These are phyloP conservation scores for Trematosphaeria pertusa DNA, from an alignment of 2,329 filamentous ascomycete genomes.

Conservation along the genomic window DNA sequence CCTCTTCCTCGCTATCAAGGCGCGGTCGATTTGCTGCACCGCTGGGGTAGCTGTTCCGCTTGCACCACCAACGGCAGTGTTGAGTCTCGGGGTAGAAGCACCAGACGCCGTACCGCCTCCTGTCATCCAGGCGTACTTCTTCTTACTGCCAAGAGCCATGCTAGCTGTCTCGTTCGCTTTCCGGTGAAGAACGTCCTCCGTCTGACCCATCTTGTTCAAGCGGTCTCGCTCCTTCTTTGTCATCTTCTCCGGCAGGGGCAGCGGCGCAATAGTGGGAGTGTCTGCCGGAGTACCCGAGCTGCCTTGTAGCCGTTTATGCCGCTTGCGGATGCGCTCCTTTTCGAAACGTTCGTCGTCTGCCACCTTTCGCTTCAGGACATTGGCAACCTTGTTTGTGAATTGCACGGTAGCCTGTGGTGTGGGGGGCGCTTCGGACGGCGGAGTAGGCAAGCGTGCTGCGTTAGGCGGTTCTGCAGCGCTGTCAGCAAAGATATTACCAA, in stretches of 20 bases:
- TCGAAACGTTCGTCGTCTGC: slow-evolving; percentile 71
- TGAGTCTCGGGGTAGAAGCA: slow-evolving; percentile 40
- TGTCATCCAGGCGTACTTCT: slow-evolving; percentile 77
- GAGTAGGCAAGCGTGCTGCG: slow-evolving; percentile 52
- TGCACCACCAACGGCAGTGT: slow-evolving; percentile 28
- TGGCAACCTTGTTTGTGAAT: slow-evolving; percentile 67
- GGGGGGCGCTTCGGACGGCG: slow-evolving; percentile 56
- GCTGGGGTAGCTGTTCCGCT: slow-evolving; percentile 37
- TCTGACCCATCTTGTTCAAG: slow-evolving; percentile 73
- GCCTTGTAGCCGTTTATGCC: slow-evolving; percentile 50
- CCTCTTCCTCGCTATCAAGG: slow-evolving; percentile 64
- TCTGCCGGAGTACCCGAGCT: slow-evolving; percentile 36
- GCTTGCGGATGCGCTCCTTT: slow-evolving; percentile 63
- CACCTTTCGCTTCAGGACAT: slow-evolving; percentile 46
- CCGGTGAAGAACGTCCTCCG: slow-evolving; percentile 78
- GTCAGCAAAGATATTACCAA: slow-evolving; percentile 14
- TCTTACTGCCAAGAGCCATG: slow-evolving; percentile 71
- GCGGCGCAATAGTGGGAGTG: slow-evolving; percentile 28
- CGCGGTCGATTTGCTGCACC: slow-evolving; percentile 31
- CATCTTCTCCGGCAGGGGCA: slow-evolving; percentile 56
- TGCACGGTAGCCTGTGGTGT: slow-evolving; percentile 57
- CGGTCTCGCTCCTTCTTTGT: slow-evolving; percentile 90
- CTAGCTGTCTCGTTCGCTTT: slow-evolving; percentile 87
- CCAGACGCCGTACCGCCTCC: slow-evolving; percentile 44
- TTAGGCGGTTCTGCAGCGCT: slow-evolving; percentile 37